These are phyloP conservation scores for Metschnikowia sp. DNA, from an alignment of 805 yeast genomes.

Conservation along the genomic window DNA sequence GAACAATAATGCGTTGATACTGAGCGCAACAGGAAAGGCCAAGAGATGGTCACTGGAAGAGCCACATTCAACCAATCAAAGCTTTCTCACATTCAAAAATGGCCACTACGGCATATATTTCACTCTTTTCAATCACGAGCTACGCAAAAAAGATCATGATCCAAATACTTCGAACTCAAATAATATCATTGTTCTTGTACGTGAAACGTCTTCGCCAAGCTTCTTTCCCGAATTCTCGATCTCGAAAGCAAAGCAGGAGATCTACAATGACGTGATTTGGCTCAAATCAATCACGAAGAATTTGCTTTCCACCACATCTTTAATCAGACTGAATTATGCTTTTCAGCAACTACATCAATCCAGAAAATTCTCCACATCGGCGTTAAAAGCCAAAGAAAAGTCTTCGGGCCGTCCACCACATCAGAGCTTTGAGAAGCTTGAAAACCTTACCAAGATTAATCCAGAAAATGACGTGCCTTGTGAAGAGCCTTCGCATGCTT, in stretches of 20 bases:
- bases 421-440: background rate
- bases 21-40: conserved; percentile 8
- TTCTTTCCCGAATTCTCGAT: conserved; percentile 25
- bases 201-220: background rate
- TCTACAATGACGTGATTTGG: conserved; percentile 24
- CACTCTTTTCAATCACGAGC: conserved; percentile 37
- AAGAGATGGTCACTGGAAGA: conserved; percentile 22
- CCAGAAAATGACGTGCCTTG: background rate
- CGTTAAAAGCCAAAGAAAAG: background rate
- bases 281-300: conserved; percentile 22
- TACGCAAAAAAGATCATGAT: conserved; percentile 18
- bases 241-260: conserved; percentile 29
- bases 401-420: background rate
- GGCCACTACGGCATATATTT: conserved; percentile 46
- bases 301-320: conserved; percentile 22
- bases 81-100: conserved; percentile 26
- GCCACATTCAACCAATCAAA: conserved; percentile 24
- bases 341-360: conserved; percentile 8
- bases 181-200: conserved; percentile 11
- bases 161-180: conserved; percentile 1
- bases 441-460: background rate
- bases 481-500: background rate
- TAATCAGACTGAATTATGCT: conserved; percentile 11
- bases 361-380: conserved; percentile 8
- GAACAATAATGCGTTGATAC: conserved; percentile 11